Evolutionary conservation across 768 basidiomycete genomes (phyloP).

Genomic region (Xerocomellus chrysenteron): DNA sequence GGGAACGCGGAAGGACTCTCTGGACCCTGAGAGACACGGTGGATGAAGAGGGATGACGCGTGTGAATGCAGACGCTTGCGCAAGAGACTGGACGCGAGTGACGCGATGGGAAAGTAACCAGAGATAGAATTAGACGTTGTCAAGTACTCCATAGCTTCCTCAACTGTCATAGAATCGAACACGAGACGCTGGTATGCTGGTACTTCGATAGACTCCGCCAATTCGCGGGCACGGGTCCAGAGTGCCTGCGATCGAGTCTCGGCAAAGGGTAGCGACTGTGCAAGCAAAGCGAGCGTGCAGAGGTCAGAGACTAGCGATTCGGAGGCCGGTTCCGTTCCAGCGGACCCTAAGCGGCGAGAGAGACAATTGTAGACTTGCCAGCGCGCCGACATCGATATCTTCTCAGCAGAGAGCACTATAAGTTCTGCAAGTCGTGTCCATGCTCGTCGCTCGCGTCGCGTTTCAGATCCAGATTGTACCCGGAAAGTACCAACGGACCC

Average conservation of each 20-base stretch:
- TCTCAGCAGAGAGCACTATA: conserved; percentile 35
- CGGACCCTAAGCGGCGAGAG: conserved; percentile 25
- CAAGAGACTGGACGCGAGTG: conserved; percentile 51
- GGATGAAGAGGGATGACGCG: conserved; percentile 55
- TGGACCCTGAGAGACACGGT: conserved; percentile 33
- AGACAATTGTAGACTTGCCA: conserved; percentile 57
- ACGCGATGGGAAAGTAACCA: conserved; percentile 41
- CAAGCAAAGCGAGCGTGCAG: conserved; percentile 56
- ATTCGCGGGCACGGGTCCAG: conserved; percentile 39
- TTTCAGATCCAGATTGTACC: background rate
- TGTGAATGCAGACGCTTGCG: conserved; percentile 53
- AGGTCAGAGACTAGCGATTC: conserved; percentile 46
- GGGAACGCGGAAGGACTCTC: conserved; percentile 17
- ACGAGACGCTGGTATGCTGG: conserved; percentile 57
- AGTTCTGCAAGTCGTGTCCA: conserved; percentile 55
- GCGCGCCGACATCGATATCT: conserved; percentile 36
- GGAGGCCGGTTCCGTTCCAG: conserved; percentile 16
- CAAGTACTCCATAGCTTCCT: conserved; percentile 50
- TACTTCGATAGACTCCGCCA: conserved; percentile 27
- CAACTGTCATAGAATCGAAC: conserved; percentile 48
- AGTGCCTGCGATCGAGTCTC: conserved; percentile 43
- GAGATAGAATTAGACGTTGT: conserved; percentile 9
- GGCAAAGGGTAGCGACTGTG: conserved; percentile 40
- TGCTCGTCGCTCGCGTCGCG: conserved; percentile 44
- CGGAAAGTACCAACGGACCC: conserved; percentile 17